These are phyloP conservation scores for Hypsizygus marmoreus DNA, from an alignment of 768 basidiomycete genomes.

Conservation along the genomic window DNA sequence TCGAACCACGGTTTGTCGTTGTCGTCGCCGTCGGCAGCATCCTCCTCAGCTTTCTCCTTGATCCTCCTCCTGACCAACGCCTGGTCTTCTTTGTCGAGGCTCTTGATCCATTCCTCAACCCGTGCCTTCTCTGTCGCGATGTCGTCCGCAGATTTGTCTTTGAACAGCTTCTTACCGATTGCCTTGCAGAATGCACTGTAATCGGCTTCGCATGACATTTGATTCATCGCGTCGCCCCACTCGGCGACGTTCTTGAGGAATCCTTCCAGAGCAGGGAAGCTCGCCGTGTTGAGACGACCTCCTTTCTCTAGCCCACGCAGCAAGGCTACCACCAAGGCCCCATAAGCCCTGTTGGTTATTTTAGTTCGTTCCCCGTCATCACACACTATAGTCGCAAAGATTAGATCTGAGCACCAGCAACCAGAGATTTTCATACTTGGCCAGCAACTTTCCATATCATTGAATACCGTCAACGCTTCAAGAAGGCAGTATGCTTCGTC, in stretches of 20 bases:
- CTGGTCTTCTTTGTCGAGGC: constrained; percentile 24
- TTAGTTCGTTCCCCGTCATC: constrained; percentile 33
- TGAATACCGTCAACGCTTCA: constrained; percentile 35
- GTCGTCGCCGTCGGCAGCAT: no score
- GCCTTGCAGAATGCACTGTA: constrained; percentile 36
- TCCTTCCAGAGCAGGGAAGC: constrained; percentile 34
- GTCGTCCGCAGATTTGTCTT: constrained; percentile 28
- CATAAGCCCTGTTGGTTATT: constrained; percentile 34
- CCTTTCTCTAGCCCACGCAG: constrained; percentile 33
- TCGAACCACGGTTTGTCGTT: constrained; percentile 32
- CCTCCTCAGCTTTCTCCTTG: constrained; percentile 21
- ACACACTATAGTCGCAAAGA: constrained; percentile 24
- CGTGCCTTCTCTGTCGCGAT: constrained; percentile 29
- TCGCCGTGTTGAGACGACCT: constrained; percentile 26
- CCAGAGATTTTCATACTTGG: constrained; percentile 28
- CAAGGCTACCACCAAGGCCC: constrained; percentile 32
- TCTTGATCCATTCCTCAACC: constrained; percentile 30
- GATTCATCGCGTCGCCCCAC: constrained; percentile 28
- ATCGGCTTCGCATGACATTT: constrained; percentile 18
- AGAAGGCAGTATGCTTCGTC: constrained; percentile 33
- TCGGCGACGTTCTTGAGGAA: constrained; percentile 27
- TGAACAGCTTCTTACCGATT: constrained; percentile 33
- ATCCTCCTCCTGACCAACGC: constrained; percentile 17
- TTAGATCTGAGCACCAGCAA: neutral
- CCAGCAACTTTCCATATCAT: constrained; percentile 30